A percentile compares a stretch with the other conserved stretches of the same genome.
These are phyloP conservation scores for Aspergillus caelatus DNA, from an alignment of 2,329 filamentous ascomycete genomes.

Conservation along the genomic window DNA sequence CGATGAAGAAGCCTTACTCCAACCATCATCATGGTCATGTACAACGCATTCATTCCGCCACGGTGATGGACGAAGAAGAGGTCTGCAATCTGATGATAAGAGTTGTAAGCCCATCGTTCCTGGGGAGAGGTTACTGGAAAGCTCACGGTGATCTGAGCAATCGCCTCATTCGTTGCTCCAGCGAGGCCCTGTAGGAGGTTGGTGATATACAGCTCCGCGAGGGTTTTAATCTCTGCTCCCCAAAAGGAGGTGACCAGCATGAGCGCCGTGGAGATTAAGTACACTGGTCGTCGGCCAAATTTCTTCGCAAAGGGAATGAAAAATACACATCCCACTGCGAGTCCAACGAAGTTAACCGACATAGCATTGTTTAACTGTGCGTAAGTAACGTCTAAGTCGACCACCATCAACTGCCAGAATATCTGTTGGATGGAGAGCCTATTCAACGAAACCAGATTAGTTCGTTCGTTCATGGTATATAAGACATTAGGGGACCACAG, in stretches of 20 bases:
- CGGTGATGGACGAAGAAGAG: conserved; percentile 55
- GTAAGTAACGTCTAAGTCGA: conserved; percentile 48
- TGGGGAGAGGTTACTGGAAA: not conserved
- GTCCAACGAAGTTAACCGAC: conserved; percentile 49
- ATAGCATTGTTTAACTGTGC: conserved; percentile 48
- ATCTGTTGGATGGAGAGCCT: conserved; percentile 44
- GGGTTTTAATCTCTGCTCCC: conserved; percentile 45
- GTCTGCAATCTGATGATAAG: conserved; percentile 43
- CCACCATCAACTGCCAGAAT: conserved; percentile 51
- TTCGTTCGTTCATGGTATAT: not conserved
- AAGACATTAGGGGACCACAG: not conserved
- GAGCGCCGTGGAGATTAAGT: conserved; percentile 45
- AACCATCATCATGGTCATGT: conserved; percentile 46
- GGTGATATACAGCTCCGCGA: conserved; percentile 47
- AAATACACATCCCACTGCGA: conserved; percentile 49
- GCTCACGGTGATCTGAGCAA: conserved; percentile 46
- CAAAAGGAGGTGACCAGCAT: conserved; percentile 46
- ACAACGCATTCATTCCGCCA: conserved; percentile 55
- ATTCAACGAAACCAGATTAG: not conserved
- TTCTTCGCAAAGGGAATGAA: conserved; percentile 52
- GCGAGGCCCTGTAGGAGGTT: conserved; percentile 47
- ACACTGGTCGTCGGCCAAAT: conserved; percentile 48
- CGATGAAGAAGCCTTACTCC: conserved; percentile 33
- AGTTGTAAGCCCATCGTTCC: not conserved
- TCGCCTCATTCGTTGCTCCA: conserved; percentile 45